Base-by-base conservation (phyloP, 495 filamentous ascomycete genomes). In the Penicillium chermesinum region DNA sequence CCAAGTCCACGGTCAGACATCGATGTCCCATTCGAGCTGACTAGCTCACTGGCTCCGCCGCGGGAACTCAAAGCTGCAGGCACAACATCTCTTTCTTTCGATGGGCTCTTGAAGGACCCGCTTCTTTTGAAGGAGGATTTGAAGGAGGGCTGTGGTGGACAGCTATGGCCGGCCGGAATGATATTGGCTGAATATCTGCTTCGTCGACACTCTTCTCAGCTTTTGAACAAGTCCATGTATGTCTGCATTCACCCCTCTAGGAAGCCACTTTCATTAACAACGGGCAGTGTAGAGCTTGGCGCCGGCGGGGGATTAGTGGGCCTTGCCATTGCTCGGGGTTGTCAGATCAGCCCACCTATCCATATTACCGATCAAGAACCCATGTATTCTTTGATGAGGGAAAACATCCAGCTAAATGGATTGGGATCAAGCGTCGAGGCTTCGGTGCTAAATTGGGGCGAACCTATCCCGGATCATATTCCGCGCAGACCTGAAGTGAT, bases 111-210 rank as follows among this genome's bases (percentile, higher is more conserved):
- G 13, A 61, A 67, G 13, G 58, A 74, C 20, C 85, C 88, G 7
- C 70, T 98, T 33, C 72, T 78, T 42, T 78, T 97, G 10, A 85
- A 87, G 55, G 88, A 95, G 63, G 88, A 97, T 58, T 74, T 95
- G 12, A 79, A 75, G 43, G 79, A 87, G 56, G 91, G 91, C 55
- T 96, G 91, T 64, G 93, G 93, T 13, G 93, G 93, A 1, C 85
- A 89, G 60, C 71, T 94, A 12, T 97, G 93, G 93, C 93, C 91
- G 0, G 93, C 93, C 1, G 93, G 93, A 8, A 86, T 90, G 81
- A 82, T 90, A 2, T 69, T 98, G 19, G 79, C 84, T 8, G 88
- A 84, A 61, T 94, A 96, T 60, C 72, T 96, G 70, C 72, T 98
- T 30, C 74, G 80, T 41, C 81, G 80, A 51, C 85, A 87, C 54